Evolutionary conservation across 1,284 basidiomycete genomes (phyloP), one percentile per base, ranked within the genome.

Genomic region (Boletus albobrunnescens): DNA sequence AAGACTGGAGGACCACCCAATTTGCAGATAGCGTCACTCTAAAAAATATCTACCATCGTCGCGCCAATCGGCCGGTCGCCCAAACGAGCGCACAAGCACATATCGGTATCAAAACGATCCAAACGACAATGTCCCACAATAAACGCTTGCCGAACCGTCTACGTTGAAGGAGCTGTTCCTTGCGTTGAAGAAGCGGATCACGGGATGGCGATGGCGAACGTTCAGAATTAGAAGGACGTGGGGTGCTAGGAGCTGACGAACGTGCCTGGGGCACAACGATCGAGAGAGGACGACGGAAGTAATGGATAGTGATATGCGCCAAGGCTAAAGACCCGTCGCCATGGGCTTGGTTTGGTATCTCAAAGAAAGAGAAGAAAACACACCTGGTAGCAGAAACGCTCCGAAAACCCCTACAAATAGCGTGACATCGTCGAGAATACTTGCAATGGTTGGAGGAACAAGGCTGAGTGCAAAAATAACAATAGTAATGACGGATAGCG

Each of bases 101-200:
- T 3, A 77, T 63, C 1, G 81, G 80, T 9, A 81, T 52, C 16
- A 86, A 64, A 16, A 82, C 55, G 14, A 78, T 58, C 82, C 87
- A 90, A 14, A 84, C 79, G 5, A 77, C 77, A 8, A 87, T 59
- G 63, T 91, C 87, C 82, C 85, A 89, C 1, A 81, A 58, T 30
- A 90, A 67, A 22, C 87, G 72, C 51, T 75, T 76, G 32, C 75
- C 75, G 37, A 81, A 73, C 51, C 87, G 77, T 35, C 74, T 71
- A 45, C 75, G 74, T 63, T 91, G 87, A 46, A 91, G 67, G 26
- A 78, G 77, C 41, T 77, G 73, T 64, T 91, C 87, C 67, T 91
- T 91, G 51, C 85, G 74, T 56, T 84, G 76, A 33, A 91, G 69
- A 22, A 91, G 74, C 42, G 82, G 78, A 56, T 87, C 83, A 16